Evolutionary conservation across 352 stramenopile species (phyloP).

Genomic region (Pythium brassicae): DNA sequence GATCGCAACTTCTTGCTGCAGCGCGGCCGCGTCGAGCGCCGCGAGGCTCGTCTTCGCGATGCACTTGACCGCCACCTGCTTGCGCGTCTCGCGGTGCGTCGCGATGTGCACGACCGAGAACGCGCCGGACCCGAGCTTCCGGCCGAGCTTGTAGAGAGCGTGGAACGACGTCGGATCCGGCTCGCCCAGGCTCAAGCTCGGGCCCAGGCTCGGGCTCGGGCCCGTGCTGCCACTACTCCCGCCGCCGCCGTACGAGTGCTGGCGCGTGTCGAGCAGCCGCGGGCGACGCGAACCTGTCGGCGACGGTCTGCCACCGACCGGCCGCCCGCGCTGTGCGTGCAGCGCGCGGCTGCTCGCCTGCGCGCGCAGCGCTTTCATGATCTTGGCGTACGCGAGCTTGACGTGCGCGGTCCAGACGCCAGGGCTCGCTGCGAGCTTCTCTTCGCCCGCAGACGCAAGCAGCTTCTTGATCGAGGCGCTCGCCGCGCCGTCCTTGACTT

Average conservation of each 20-base stretch:
- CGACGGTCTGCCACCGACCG: constrained; percentile 10
- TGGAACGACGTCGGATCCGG: constrained; percentile 47
- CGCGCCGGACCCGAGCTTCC: constrained; percentile 80
- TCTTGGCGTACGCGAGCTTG: constrained; percentile 65
- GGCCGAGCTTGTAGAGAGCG: constrained; percentile 73
- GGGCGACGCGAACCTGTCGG: constrained; percentile 10
- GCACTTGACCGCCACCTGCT: constrained; percentile 81
- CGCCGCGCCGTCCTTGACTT: constrained; percentile 61
- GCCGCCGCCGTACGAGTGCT: constrained; percentile 39
- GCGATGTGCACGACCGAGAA: constrained; percentile 88
- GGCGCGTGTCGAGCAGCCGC: constrained; percentile 21
- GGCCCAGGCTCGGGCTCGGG: constrained; percentile 14
- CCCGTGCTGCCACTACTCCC: neutral
- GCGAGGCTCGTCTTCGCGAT: constrained; percentile 59
- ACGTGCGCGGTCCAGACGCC: constrained; percentile 68
- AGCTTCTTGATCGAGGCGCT: constrained; percentile 73
- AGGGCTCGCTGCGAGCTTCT: constrained; percentile 56
- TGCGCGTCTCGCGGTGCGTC: constrained; percentile 61
- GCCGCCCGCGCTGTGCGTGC: constrained; percentile 5
- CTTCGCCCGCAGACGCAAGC: constrained; percentile 61
- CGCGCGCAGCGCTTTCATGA: constrained; percentile 75
- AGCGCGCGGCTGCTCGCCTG: constrained; percentile 14
- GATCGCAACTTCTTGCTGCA: constrained; percentile 73
- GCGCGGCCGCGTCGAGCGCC: constrained; percentile 39
- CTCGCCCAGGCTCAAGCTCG: neutral